phyloP scores from a whole-genome alignment of 306 rosid genomes.

The Erythrophleum fordii region DNA sequence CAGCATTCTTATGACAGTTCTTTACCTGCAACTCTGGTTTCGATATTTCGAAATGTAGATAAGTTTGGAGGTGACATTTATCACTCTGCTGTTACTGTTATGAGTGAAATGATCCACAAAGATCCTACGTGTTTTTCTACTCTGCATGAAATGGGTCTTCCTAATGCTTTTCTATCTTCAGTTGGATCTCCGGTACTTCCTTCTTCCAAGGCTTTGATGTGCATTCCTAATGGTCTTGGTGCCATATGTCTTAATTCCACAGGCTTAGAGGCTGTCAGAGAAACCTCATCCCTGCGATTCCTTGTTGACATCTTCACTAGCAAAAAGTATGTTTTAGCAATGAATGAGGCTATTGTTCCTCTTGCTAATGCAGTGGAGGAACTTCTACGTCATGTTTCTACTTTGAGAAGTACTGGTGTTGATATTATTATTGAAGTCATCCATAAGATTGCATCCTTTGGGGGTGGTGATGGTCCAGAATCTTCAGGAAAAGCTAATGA shows the following conservation, averaged over 20 bases:
- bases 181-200: conserved; percentile 84
- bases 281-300: conserved; percentile 68
- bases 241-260: conserved; percentile 94
- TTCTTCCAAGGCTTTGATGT: conserved; percentile 86
- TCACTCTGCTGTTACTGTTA: conserved; percentile 93
- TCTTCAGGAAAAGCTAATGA: conserved; percentile 67
- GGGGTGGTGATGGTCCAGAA: conserved; percentile 53
- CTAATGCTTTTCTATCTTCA: conserved; percentile 89
- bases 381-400: conserved; percentile 90
- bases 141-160: conserved; percentile 94
- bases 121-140: conserved; percentile 87
- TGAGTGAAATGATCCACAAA: conserved; percentile 98
- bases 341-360: conserved; percentile 97
- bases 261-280: conserved; percentile 89
- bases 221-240: conserved; percentile 94
- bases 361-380: conserved; percentile 95
- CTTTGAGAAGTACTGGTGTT: conserved; percentile 84
- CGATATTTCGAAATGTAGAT: conserved; percentile 70
- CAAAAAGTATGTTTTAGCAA: conserved; percentile 76
- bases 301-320: conserved; percentile 87
- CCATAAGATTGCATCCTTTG: conserved; percentile 70
- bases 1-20: conserved; percentile 72
- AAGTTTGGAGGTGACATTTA: conserved; percentile 98
- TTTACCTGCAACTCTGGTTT: conserved; percentile 73
- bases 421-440: conserved; percentile 86